Evolutionary conservation across 2,329 filamentous ascomycete genomes (phyloP), one percentile per base, ranked within the genome.

Genomic region (Diaporthe ampelina): DNA sequence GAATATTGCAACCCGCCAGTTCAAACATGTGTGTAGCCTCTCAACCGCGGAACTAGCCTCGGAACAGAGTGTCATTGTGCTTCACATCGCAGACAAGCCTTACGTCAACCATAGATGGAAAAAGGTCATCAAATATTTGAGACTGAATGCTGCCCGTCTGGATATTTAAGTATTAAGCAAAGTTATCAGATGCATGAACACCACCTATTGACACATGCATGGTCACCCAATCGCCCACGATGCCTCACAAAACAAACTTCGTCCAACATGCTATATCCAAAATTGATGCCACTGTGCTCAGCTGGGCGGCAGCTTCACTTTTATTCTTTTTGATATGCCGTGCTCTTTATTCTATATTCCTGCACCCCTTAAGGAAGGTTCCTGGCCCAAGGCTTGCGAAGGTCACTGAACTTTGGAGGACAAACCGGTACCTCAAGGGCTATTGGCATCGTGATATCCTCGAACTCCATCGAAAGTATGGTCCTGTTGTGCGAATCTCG

Each of bases 371-470:
- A 13, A 59, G n/a, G 9, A 40, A 40, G 4, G 13, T 40, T 8
- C 57, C 57, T 3, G 57, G 57, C 6, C 57, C 57, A 17, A 10
- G 11, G 35, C 35, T 59, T 24, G 57, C 57, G 11, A 40, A 40
- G 21, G 3, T 59, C 11, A 59, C 57, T 3, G 57, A 59, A 26
- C n/a, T 59, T 4, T 59, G 57, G 57, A 40, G 57, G 35, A 40
- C 57, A 13, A 59, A 59, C 57, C 35, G 57, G 6, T 59, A 59
- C n/a, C 17, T 59, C 11, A 40, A 15, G 21, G 57, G 57, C 13
- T 59, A 40, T 10, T 59, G 57, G 57, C 57, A 59, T 40, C 57
- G 57, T 35, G 57, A 59, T 59, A 59, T 59, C 35, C 57, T 59
- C 35, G 57, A 59, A 13, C 57, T 59, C 9, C 57, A 59, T 15